These are phyloP conservation scores for Cyberlindnera xishuangbannaensis DNA, from an alignment of 805 yeast species.

Conservation along the genomic window DNA sequence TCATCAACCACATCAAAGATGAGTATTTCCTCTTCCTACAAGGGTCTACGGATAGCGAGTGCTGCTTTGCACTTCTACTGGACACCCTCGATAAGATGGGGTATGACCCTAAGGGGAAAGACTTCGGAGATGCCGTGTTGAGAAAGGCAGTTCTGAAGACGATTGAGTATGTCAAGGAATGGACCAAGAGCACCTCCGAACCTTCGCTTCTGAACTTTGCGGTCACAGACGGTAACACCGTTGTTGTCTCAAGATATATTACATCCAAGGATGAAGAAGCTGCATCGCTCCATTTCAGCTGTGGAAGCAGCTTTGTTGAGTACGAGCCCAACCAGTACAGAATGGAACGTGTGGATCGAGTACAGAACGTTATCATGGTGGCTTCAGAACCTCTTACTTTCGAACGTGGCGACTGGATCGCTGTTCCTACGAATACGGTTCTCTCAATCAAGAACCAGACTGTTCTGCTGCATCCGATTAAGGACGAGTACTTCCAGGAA, in stretches of 20 bases:
- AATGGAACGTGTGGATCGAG: constrained; percentile 89
- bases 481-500: constrained; percentile 79
- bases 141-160: constrained; percentile 68
- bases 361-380: constrained; percentile 93
- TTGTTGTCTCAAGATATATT: constrained; percentile 83
- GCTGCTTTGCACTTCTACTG: constrained; percentile 84
- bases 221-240: constrained; percentile 84
- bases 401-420: constrained; percentile 96
- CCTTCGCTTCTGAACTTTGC: constrained; percentile 93
- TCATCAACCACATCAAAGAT: constrained; percentile 71
- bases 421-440: constrained; percentile 89
- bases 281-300: constrained; percentile 89
- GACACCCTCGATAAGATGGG: constrained; percentile 76
- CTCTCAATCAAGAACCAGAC: constrained; percentile 80
- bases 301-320: constrained; percentile 89
- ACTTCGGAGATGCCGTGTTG: constrained; percentile 49
- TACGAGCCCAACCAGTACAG: constrained; percentile 86
- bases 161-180: constrained; percentile 66
- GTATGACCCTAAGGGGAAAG: constrained; percentile 51
- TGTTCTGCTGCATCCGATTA: constrained; percentile 83
- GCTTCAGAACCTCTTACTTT: constrained; percentile 96
- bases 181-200: constrained; percentile 70
- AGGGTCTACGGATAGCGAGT: constrained; percentile 95
- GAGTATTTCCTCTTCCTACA: constrained; percentile 75
- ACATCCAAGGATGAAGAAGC: constrained; percentile 91